phyloP scores from a whole-genome alignment of 2,329 filamentous ascomycete species.

The Neonectria neomacrospora region DNA sequence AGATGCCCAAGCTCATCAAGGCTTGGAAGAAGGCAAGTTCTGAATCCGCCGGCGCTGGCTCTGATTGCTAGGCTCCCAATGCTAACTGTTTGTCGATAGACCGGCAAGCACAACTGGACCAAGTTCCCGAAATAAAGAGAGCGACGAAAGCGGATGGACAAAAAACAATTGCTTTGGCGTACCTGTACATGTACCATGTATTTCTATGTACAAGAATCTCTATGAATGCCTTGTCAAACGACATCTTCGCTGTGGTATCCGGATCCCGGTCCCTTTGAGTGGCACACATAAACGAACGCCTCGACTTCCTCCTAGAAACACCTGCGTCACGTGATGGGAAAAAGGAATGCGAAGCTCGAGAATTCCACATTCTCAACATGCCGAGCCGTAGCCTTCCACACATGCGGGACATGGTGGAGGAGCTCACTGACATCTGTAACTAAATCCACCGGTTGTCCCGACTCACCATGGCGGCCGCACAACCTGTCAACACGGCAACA shows the following conservation, averaged over 20 bases:
- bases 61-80: conserved; percentile 12
- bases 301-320: neutral
- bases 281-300: neutral
- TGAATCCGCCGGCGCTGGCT: neutral
- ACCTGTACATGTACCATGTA: conserved; percentile 50
- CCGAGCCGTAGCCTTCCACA: neutral
- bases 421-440: conserved; percentile 1
- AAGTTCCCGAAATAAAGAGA: conserved; percentile 66
- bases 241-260: conserved; percentile 2
- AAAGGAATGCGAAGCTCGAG: conserved; percentile 10
- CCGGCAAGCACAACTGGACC: conserved; percentile 66
- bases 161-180: conserved; percentile 30
- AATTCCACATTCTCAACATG: conserved; percentile 20
- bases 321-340: conserved; percentile 41
- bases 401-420: neutral
- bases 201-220: conserved; percentile 46
- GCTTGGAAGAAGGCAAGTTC: conserved; percentile 85
- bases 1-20: conserved; percentile 92
- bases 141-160: conserved; percentile 30
- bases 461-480: conserved; percentile 26
- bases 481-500: conserved; percentile 50
- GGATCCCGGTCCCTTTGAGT: neutral
- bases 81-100: conserved; percentile 55
- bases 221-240: conserved; percentile 28
- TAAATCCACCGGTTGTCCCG: neutral